Percentiles rank a stretch among this genome's conserved stretches.
These are phyloP conservation scores for Paspalum notatum DNA, from an alignment of 176 grass and related monocot species.

Conservation along the genomic window DNA sequence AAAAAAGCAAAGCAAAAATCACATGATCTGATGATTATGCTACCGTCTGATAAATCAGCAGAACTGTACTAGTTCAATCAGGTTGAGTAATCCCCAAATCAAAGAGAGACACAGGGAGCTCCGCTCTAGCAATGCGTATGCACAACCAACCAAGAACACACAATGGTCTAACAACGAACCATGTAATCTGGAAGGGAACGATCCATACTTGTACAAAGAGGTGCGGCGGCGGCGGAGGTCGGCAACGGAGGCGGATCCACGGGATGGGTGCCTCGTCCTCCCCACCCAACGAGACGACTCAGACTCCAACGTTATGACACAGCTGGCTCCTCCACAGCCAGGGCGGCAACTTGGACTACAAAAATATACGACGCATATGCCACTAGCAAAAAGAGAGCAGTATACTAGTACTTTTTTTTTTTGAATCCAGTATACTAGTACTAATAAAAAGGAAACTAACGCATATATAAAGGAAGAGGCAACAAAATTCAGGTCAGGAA, in stretches of 20 bases:
- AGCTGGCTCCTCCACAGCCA: background rate
- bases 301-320: background rate
- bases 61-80: background rate
- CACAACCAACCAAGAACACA: background rate
- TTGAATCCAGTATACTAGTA: too few species aligned
- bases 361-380: background rate
- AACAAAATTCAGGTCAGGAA: slow-evolving; percentile 35
- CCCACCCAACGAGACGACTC: background rate
- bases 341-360: background rate
- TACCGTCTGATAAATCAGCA: background rate
- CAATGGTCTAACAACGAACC: background rate
- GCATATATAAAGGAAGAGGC: background rate
- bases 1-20: background rate
- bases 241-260: background rate
- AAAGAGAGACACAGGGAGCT: background rate
- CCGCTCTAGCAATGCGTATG: background rate
- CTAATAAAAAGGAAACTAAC: background rate
- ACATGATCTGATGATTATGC: background rate
- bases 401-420: background rate
- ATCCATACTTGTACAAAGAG: slow-evolving; percentile 14
- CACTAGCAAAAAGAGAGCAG: background rate
- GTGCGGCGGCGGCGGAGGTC: background rate
- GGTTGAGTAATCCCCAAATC: background rate
- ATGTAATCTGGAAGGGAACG: background rate
- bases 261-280: background rate